Base-by-base conservation (phyloP, 1,284 basidiomycete species). In the Trichosporon sp. region DNA sequence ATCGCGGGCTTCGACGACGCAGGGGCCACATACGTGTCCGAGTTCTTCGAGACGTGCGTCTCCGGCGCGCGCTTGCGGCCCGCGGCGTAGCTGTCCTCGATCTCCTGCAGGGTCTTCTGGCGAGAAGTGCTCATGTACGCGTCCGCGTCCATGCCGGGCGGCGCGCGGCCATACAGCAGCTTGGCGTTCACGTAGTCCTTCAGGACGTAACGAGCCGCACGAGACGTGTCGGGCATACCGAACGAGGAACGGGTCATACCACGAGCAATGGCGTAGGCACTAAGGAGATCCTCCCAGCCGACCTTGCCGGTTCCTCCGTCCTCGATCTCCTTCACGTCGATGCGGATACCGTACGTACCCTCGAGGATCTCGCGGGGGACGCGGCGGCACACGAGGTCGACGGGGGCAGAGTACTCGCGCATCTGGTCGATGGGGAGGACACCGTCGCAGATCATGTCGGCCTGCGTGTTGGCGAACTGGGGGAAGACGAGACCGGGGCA, bases 401-500 rank as follows among this genome's bases (percentile, higher is more conserved):
- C 88, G 0, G 97, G 97, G 0, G 91, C 97, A 1, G 91, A 95
- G 81, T 96, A 90, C 83, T 99, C 97, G 76, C 93, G 88, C 88
- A 99, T 90, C 83, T 99, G 97, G 83, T 99, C 97, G 78, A 99
- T 99, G 0, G 96, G 97, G 68, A 99, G 85, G 1, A 99, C 95
- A 74, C 97, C 97, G 80, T 99, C 96, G 76, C 95, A 97, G 31
- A 99, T 92, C 69, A 99, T 87, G 74, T 96, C 95, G 4, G 96
- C 97, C 79, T 93, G 93, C 2, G 94, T 97, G 43, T 92, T 94
- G 5, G 96, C 92, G 83, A 99, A 99, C 79, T 99, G 97, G 5
- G 97, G 97, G 83, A 99, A 99, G 16, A 99, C 97, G 35, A 99
- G 87, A 85, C 97, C 97, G 12, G 97, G 97, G 85, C 97, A 99